Conservation (phyloP, 495 filamentous ascomycete species). For the Annulohypoxylon stygium region DNA sequence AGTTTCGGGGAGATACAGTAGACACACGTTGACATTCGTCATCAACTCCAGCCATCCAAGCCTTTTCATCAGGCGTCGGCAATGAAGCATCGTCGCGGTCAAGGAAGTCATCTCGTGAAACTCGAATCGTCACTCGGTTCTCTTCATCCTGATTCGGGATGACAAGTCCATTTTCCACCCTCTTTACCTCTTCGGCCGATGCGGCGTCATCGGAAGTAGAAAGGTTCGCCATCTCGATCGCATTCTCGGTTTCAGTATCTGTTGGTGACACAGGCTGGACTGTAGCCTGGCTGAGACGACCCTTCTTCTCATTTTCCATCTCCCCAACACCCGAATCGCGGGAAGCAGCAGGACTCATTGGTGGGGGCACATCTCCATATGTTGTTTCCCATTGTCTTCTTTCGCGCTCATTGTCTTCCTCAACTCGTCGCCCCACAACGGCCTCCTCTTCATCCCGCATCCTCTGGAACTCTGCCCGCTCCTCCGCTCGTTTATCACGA, state of each 20-base stretch:
- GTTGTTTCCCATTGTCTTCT: constrained; percentile 82
- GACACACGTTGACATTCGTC: constrained; percentile 46
- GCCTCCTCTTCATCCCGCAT: constrained; percentile 78
- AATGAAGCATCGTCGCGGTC: constrained; percentile 39
- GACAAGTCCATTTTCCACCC: constrained; percentile 52
- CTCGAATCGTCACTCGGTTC: constrained; percentile 54
- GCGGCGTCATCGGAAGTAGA: constrained; percentile 37
- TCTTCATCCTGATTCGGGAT: constrained; percentile 49
- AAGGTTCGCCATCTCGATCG: constrained; percentile 55
- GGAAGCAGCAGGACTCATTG: constrained; percentile 43
- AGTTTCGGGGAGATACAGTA: constrained; percentile 24
- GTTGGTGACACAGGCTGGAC: constrained; percentile 43
- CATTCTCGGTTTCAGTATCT: constrained; percentile 46
- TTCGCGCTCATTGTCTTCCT: constrained; percentile 75
- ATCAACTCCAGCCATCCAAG: constrained; percentile 50
- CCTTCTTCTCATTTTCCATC: constrained; percentile 65
- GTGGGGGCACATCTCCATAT: constrained; percentile 70
- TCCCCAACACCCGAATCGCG: constrained; percentile 68
- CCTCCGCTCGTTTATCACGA: constrained; percentile 70
- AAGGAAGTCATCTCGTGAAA: constrained; percentile 54
- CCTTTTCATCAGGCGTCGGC: constrained; percentile 51
- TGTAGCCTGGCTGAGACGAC: constrained; percentile 43
- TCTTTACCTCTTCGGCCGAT: constrained; percentile 44
- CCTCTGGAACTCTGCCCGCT: constrained; percentile 67
- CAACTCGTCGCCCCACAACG: constrained; percentile 73